Conservation (phyloP, 306 rosid species). For the Prunus campanulata region DNA sequence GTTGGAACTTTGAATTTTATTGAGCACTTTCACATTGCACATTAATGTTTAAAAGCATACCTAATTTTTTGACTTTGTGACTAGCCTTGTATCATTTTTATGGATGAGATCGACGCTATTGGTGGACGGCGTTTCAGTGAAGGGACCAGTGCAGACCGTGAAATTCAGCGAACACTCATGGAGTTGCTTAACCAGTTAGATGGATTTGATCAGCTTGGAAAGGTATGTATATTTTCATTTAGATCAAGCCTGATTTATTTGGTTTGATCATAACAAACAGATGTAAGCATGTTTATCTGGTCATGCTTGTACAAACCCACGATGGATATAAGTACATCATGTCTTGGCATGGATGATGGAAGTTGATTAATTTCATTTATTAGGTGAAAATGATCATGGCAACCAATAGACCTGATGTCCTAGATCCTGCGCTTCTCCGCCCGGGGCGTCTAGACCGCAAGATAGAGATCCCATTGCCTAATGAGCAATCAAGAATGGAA, state of each 20-base stretch:
- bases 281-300: neutral
- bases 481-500: constrained; percentile 94
- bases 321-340: neutral
- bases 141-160: constrained; percentile 99
- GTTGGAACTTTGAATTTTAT: constrained; percentile 37
- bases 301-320: neutral
- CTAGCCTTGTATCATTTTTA: constrained; percentile 97
- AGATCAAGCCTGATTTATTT: neutral
- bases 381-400: constrained; percentile 99
- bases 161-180: constrained; percentile 94
- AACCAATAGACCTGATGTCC: constrained; percentile 89
- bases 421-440: constrained; percentile 96
- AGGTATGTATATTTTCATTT: constrained; percentile 50
- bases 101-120: constrained; percentile 99
- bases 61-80: constrained; percentile 17
- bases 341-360: neutral
- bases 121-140: constrained; percentile 98
- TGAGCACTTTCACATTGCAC: neutral
- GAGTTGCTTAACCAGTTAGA: constrained; percentile 96
- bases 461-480: constrained; percentile 95
- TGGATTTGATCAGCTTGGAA: constrained; percentile 96
- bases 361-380: constrained; percentile 12
- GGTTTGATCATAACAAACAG: neutral
- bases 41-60: neutral
- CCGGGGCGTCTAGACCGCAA: constrained; percentile 94